These are phyloP conservation scores for Penicillium hesseltinei DNA, from an alignment of 2,329 filamentous ascomycete genomes.

Conservation along the genomic window DNA sequence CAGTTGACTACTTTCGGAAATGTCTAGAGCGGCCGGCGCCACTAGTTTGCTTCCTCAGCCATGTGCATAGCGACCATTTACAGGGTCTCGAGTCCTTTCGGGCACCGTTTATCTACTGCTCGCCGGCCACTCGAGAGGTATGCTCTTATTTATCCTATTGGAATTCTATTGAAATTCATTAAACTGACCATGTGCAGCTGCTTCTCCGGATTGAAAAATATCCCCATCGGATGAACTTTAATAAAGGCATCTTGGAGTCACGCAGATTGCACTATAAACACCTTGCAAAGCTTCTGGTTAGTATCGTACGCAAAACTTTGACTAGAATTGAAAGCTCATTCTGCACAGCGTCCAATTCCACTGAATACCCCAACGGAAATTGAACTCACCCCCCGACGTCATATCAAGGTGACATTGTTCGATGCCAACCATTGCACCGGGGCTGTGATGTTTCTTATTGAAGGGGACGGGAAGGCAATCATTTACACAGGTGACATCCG, in stretches of 20 bases:
- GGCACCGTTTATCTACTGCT: conserved; percentile 87
- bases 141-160: background rate
- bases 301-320: conserved; percentile 11
- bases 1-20: conserved; percentile 78
- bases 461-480: conserved; percentile 68
- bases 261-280: conserved; percentile 73
- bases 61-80: conserved; percentile 90
- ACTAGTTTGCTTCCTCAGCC: conserved; percentile 82
- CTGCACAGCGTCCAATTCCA: conserved; percentile 68
- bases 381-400: conserved; percentile 66
- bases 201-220: conserved; percentile 77
- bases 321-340: conserved; percentile 1
- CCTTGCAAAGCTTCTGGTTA: conserved; percentile 66
- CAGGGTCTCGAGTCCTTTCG: conserved; percentile 72
- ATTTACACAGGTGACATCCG: conserved; percentile 89
- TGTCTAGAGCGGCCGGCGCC: conserved; percentile 58
- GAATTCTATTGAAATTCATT: background rate
- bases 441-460: conserved; percentile 88
- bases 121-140: conserved; percentile 72
- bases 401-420: conserved; percentile 78
- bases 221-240: conserved; percentile 77
- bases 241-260: conserved; percentile 72
- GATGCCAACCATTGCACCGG: conserved; percentile 92
- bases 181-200: conserved; percentile 45
- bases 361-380: conserved; percentile 75